phyloP scores from a whole-genome alignment of 345 rosid genomes.

The Anastatica hierochuntica region DNA sequence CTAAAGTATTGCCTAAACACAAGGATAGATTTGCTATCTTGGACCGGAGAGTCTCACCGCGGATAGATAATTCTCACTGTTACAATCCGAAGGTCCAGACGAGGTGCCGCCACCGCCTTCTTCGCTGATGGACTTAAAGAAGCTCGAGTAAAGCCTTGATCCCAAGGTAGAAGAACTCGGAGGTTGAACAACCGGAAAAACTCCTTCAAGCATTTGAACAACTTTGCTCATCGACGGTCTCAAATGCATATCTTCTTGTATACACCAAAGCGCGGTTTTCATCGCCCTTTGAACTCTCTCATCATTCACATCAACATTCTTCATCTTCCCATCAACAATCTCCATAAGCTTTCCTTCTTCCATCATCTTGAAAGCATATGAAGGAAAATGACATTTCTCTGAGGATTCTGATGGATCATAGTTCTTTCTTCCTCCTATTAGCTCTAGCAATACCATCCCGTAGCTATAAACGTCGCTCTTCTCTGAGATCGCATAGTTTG shows the following conservation, averaged over 20 bases:
- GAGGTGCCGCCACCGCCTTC: conserved; percentile 55
- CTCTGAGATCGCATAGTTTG: conserved; percentile 31
- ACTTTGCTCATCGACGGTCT: conserved; percentile 53
- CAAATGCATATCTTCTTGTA: conserved; percentile 42
- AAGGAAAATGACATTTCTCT: conserved; percentile 26
- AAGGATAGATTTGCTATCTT: conserved; percentile 35
- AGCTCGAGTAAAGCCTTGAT: conserved; percentile 36
- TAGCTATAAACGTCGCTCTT: conserved; percentile 58
- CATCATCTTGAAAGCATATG: not conserved
- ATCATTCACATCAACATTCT: conserved; percentile 28
- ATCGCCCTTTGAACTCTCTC: conserved; percentile 21
- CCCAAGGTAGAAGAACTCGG: conserved; percentile 56
- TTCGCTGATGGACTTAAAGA: conserved; percentile 6
- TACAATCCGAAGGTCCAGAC: conserved; percentile 59
- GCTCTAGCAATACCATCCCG: conserved; percentile 53
- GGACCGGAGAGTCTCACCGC: conserved; percentile 84
- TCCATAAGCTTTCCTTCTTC: conserved; percentile 20
- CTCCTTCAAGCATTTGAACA: conserved; percentile 55
- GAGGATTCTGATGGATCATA: conserved; percentile 38
- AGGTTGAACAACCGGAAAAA: conserved; percentile 43
- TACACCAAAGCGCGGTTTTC: conserved; percentile 37
- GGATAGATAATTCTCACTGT: conserved; percentile 54
- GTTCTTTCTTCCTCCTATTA: conserved; percentile 40
- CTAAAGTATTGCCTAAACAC: not conserved
- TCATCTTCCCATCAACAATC: conserved; percentile 23